Evolutionary conservation across 768 basidiomycete species (phyloP), one percentile per base, ranked within the genome.

Genomic region (Xerocomus potaroensis): DNA sequence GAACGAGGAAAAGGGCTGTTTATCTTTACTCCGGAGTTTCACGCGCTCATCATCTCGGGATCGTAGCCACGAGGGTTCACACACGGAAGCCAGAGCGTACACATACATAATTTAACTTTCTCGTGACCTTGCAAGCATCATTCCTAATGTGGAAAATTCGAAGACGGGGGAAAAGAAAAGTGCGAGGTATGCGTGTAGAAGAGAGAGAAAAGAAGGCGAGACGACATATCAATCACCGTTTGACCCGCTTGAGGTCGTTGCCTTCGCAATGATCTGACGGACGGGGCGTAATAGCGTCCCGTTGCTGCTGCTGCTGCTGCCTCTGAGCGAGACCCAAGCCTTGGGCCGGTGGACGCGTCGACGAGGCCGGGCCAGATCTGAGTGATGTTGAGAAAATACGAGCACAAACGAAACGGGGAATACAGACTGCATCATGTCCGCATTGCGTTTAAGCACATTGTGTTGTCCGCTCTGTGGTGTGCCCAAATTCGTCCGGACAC

Each of bases 291-390:
- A 24, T 21, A 9, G 45, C 16, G 32, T 48, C 45, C 21, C 51
- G 55, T 40, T 57, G 51, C 2, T 63, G 64, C 26, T 68, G 64
- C 26, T 68, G 64, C 0, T 53, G 55, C 31, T 59, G 66, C 24
- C 67, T 66, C 41, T 72, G 63, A 33, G 58, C 59, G 18, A 74
- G 60, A 12, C 75, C 76, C 68, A 73, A 72, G 35, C 68, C 57
- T 59, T 67, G 63, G 33, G 60, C 52, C 23, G 56, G 56, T 33
- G 57, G 50, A 18, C 61, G 57, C 8, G 52, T 42, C 8, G 33
- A 35, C 8, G 42, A 48, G 18, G 51, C 48, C 19, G 58, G 56
- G 26, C 62, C 23, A 8, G 29, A 52, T 43, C 55, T 63, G 26
- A 16, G 32, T 30, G 21, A 12, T 39, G 24, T 9, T 43, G 5